phyloP scores from a whole-genome alignment of 1,284 basidiomycete genomes.

The Taiwanofungus camphoratus region DNA sequence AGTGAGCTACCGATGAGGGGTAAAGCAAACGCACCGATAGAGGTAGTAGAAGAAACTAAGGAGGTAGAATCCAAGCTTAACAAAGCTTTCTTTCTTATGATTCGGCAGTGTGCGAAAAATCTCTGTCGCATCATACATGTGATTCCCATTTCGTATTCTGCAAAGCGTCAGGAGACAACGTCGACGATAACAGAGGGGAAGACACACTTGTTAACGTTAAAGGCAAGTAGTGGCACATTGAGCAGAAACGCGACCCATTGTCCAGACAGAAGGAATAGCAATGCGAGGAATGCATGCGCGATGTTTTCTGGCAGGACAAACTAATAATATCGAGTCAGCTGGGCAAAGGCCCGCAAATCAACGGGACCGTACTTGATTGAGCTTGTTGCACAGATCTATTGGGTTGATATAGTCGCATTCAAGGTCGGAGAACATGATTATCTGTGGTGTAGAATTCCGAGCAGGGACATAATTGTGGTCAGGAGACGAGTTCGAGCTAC shows the following conservation, averaged over 20 bases:
- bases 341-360: not conserved
- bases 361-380: conserved; percentile 76
- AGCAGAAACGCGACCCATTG: conserved; percentile 95
- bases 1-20: conserved; percentile 28
- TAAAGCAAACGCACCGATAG: conserved; percentile 65
- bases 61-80: conserved; percentile 94
- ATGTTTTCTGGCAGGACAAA: conserved; percentile 97
- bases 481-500: not conserved
- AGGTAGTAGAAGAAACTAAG: conserved; percentile 96
- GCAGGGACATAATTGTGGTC: too few species aligned
- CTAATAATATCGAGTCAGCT: conserved; percentile 36
- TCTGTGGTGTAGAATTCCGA: too few species aligned
- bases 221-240: conserved; percentile 87
- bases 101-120: conserved; percentile 93
- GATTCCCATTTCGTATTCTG: conserved; percentile 90
- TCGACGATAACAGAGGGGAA: not conserved
- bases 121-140: conserved; percentile 99
- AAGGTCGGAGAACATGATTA: conserved; percentile 99
- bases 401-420: conserved; percentile 99
- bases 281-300: conserved; percentile 87
- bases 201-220: conserved; percentile 91
- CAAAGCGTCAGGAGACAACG: conserved; percentile 1
- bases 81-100: conserved; percentile 97
- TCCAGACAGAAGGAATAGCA: conserved; percentile 87
- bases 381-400: conserved; percentile 99